Percentiles rank a stretch among this genome's conserved stretches.
These are phyloP conservation scores for Sugiyamaella grinbergsii DNA, from an alignment of 1,139 yeast species.

Conservation along the genomic window DNA sequence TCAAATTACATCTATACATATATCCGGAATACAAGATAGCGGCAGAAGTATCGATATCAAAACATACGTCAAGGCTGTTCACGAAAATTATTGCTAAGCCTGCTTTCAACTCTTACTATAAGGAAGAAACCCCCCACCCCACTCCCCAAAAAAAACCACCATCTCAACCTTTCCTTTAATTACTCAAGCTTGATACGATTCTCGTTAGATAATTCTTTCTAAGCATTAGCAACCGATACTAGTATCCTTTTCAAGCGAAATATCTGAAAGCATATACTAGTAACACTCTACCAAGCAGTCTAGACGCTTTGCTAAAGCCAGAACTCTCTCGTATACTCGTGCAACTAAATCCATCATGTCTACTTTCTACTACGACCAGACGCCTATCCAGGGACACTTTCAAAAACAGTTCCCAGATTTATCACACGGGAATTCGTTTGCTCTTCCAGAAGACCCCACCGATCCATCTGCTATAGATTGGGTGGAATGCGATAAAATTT, in stretches of 20 bases:
- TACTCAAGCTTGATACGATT: too few relatives aligned
- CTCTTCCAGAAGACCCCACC: slow-evolving; percentile 2
- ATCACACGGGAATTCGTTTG: background rate
- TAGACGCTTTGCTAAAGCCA: too few relatives aligned
- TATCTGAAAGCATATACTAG: too few relatives aligned
- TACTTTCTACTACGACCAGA: slow-evolving; percentile 13
- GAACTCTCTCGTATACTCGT: too few relatives aligned
- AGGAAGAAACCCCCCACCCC: too few relatives aligned
- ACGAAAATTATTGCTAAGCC: too few relatives aligned
- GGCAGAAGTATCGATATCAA: too few relatives aligned
- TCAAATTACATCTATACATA: too few relatives aligned
- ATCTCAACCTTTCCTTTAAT: background rate
- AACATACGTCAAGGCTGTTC: too few relatives aligned
- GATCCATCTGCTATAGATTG: slow-evolving; percentile 13
- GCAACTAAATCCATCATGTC: too few relatives aligned
- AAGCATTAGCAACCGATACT: slow-evolving; percentile 1
- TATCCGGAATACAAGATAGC: background rate
- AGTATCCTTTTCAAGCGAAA: background rate
- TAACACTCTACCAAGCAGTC: too few relatives aligned
- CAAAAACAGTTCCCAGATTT: slow-evolving; percentile 1
- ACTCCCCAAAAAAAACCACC: background rate
- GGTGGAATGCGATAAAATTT: slow-evolving; percentile 21
- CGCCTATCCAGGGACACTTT: background rate
- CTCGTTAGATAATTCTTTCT: slow-evolving; percentile 1
- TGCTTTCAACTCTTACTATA: too few relatives aligned